Conservation (phyloP, 129 eudicot genomes). For the Heracleum sosnowskyi region DNA sequence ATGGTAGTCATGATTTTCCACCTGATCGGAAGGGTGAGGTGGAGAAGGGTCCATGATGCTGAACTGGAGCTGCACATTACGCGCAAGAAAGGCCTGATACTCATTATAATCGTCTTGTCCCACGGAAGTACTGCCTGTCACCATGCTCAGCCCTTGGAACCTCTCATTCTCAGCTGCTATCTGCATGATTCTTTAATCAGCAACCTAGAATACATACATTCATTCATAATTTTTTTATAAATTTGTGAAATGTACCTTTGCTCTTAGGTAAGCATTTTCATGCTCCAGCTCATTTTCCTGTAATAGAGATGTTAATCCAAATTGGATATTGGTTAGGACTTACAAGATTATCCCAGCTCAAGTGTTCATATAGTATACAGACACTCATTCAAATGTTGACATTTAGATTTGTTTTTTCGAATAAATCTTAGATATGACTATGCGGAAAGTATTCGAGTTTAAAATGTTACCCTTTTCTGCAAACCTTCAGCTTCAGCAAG, state of each 20-base stretch:
- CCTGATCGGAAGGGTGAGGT: background rate
- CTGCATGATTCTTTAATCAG: conserved; percentile 4
- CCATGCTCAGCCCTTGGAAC: conserved; percentile 39
- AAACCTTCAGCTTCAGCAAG: conserved; percentile 64
- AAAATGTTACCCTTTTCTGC: conserved; percentile 73
- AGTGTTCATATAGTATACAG: background rate
- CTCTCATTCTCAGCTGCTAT: conserved; percentile 39
- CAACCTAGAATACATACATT: background rate
- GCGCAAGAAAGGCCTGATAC: conserved; percentile 20
- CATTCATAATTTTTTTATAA: too few relatives aligned
- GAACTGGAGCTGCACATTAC: conserved; percentile 30
- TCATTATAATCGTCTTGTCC: conserved; percentile 14
- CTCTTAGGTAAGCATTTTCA: conserved; percentile 46
- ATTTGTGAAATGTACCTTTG: conserved; percentile 26
- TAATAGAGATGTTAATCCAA: background rate
- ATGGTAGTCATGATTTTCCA: background rate
- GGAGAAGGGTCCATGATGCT: conserved; percentile 28
- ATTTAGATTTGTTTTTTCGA: background rate
- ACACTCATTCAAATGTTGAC: background rate
- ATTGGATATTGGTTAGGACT: background rate
- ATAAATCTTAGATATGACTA: background rate
- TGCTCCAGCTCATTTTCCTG: conserved; percentile 49
- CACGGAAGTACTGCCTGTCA: conserved; percentile 19
- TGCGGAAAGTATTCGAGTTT: background rate
- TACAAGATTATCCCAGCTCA: background rate